Evolutionary conservation across 148 eudicot species (phyloP).

Genomic region (Gaultheria prostrata): DNA sequence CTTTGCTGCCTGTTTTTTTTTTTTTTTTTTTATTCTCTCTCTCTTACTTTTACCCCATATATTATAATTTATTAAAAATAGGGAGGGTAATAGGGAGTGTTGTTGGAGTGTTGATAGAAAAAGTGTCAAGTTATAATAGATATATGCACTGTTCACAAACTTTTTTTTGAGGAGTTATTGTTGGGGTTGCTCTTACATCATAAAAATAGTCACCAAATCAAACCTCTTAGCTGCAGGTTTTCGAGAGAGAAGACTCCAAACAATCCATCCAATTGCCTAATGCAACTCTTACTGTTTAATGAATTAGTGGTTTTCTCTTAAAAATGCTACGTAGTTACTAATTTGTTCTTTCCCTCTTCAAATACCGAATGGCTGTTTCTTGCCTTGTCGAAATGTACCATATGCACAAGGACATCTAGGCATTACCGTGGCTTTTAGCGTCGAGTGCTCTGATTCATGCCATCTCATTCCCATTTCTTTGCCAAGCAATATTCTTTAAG

Average conservation of each 20-base stretch:
- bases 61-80: no score
- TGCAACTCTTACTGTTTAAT: not conserved
- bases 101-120: no score
- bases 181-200: no score
- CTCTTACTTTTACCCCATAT: no score
- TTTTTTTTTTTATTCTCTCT: no score
- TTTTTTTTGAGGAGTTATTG: no score
- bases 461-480: conserved; percentile 40
- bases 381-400: conserved; percentile 15
- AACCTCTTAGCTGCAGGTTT: not conserved
- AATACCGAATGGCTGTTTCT: conserved; percentile 13
- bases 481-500: conserved; percentile 48
- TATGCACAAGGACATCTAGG: conserved; percentile 16
- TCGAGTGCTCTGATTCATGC: conserved; percentile 23
- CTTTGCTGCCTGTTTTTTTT: no score
- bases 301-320: not conserved
- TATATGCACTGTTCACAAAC: no score
- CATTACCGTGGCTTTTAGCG: conserved; percentile 10
- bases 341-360: conserved; percentile 15
- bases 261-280: not conserved
- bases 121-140: no score
- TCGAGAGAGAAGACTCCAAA: not conserved
- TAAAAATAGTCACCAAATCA: not conserved
- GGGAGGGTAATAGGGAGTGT: no score
- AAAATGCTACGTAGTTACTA: no score